Conservation (phyloP, 2,329 filamentous ascomycete genomes). For the Verticillium albo-atrum region DNA sequence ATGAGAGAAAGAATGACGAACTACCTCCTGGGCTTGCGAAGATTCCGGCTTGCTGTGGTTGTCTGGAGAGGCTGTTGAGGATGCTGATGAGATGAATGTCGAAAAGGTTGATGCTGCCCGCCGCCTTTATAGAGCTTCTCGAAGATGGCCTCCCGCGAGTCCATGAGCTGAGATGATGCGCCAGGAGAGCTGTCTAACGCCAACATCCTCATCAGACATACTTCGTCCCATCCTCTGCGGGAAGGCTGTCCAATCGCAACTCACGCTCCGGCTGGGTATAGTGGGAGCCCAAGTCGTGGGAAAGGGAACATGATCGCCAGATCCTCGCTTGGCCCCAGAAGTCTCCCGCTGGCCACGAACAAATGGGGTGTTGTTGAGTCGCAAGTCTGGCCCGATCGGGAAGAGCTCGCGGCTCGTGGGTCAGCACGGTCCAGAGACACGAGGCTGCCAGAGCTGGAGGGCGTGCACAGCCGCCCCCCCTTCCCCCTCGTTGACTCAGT, state of each 20-base stretch:
- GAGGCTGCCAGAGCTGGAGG: not conserved
- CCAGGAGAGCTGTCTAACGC: not conserved
- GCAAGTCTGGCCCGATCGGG: slow-evolving; percentile 13
- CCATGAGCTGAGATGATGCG: not conserved
- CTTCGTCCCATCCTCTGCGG: not conserved
- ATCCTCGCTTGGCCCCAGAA: not conserved
- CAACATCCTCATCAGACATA: not conserved
- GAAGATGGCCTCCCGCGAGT: not conserved
- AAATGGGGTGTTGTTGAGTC: slow-evolving; percentile 4
- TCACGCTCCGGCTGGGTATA: not conserved
- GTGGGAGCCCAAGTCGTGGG: not conserved
- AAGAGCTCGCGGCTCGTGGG: slow-evolving; percentile 2
- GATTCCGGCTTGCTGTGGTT: not conserved
- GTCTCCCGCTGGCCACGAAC: not conserved
- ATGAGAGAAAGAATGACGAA: slow-evolving; percentile 4
- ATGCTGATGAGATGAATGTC: not conserved
- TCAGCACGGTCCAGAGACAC: slow-evolving; percentile 5
- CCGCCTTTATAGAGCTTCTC: not conserved
- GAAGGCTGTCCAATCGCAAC: slow-evolving; percentile 2
- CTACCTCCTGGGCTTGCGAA: slow-evolving; percentile 9
- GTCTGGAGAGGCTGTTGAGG: not conserved
- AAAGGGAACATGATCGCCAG: not conserved
- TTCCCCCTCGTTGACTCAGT: not conserved
- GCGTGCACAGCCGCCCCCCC: not conserved
- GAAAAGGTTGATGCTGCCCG: not conserved